A percentile compares a stretch with the other conserved stretches of the same genome.
Conservation (phyloP, 2,329 filamentous ascomycete species). For the Trichoderma afroharzianum region DNA sequence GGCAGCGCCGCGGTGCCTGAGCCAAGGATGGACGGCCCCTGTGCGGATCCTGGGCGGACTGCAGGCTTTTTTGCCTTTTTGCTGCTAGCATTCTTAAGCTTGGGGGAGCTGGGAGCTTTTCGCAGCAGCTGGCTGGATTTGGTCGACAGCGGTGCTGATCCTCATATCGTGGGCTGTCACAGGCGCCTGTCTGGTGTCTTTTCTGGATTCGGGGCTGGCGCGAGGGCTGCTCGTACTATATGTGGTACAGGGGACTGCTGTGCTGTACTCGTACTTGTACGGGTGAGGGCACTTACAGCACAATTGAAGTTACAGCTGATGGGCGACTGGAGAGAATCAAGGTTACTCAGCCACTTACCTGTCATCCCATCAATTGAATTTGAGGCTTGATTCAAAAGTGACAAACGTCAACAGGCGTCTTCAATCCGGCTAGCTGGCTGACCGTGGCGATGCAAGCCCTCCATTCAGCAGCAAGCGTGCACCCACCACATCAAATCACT, state of each 20-base stretch:
- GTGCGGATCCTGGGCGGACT: constrained; percentile 17
- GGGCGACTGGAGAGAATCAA: not conserved
- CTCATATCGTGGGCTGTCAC: not conserved
- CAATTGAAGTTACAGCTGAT: not conserved
- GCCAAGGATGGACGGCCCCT: constrained; percentile 18
- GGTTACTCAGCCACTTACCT: not conserved
- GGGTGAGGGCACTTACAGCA: not conserved
- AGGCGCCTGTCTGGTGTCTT: not conserved
- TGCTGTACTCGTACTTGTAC: not conserved
- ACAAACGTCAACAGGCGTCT: not conserved
- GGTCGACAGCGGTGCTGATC: constrained; percentile 2
- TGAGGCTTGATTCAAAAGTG: not conserved
- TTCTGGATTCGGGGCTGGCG: not conserved
- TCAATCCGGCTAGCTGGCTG: not conserved
- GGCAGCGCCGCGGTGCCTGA: constrained; percentile 24
- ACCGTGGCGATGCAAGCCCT: not conserved
- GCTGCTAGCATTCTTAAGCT: not conserved
- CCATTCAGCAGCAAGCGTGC: not conserved
- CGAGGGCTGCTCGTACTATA: not conserved
- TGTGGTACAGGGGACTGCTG: not conserved
- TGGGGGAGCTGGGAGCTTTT: not conserved
- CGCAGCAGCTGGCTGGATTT: not conserved
- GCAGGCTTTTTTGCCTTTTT: not conserved
- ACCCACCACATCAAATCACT: too few relatives aligned
- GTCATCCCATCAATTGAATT: not conserved